phyloP scores from a whole-genome alignment of 768 basidiomycete species.

The Pisolithus tinctorius region DNA sequence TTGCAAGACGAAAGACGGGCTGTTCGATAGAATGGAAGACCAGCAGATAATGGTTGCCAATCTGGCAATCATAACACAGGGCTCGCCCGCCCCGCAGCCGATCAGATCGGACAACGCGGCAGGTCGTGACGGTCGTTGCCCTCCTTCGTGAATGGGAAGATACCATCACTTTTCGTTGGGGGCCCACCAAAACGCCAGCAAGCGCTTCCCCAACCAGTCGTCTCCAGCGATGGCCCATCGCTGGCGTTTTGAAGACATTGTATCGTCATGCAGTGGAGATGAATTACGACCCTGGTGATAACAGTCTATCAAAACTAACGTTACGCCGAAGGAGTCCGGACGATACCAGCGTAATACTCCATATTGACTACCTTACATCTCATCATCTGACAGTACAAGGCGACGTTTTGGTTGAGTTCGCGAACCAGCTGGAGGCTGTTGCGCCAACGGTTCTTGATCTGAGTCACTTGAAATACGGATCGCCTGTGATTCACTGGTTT shows the following conservation, averaged over 20 bases:
- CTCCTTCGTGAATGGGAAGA: no score
- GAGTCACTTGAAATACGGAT: conserved; percentile 20
- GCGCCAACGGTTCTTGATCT: conserved; percentile 3
- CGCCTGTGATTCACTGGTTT: conserved; percentile 2
- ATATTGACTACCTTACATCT: conserved; percentile 15
- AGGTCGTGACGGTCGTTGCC: no score
- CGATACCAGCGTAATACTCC: not conserved
- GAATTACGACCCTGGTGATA: not conserved
- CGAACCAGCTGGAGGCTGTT: conserved; percentile 4
- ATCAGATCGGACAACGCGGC: not conserved
- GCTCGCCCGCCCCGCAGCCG: not conserved
- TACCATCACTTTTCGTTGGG: no score
- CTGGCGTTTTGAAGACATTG: not conserved
- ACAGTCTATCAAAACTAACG: not conserved
- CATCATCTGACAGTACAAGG: conserved; percentile 33
- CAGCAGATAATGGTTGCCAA: not conserved
- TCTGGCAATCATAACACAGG: not conserved
- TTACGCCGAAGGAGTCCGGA: not conserved
- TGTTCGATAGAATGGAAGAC: not conserved
- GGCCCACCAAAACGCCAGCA: not conserved
- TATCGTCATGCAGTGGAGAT: not conserved
- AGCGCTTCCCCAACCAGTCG: not conserved
- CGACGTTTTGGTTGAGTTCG: conserved; percentile 21
- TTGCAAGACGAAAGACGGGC: not conserved
- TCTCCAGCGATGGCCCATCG: not conserved